These are phyloP conservation scores for Ceratocystis variospora DNA, from an alignment of 2,329 filamentous ascomycete species.

Conservation along the genomic window DNA sequence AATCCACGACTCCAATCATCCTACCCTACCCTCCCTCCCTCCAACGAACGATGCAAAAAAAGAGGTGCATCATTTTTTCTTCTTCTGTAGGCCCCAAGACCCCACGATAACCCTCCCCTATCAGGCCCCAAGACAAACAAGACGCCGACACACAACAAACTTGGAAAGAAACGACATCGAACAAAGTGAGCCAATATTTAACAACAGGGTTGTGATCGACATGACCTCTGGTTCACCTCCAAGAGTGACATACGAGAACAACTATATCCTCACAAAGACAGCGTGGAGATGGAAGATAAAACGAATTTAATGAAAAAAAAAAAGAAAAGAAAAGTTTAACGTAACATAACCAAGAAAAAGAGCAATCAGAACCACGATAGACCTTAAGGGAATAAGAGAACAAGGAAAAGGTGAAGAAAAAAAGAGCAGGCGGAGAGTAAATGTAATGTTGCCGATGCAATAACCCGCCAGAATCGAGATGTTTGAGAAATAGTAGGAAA, in stretches of 20 bases:
- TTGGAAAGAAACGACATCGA: neutral
- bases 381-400: conserved; percentile 13
- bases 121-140: no score
- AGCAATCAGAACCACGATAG: neutral
- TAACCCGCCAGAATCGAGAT: conserved; percentile 13
- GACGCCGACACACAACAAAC: conserved; percentile 1
- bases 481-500: conserved; percentile 19
- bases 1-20: no score
- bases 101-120: no score
- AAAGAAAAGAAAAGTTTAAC: conserved; percentile 22
- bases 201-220: no score
- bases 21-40: no score
- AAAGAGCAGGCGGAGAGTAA: conserved; percentile 12
- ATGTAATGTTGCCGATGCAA: conserved; percentile 8
- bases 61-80: no score
- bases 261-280: conserved; percentile 1
- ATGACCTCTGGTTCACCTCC: neutral
- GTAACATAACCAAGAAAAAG: conserved; percentile 19
- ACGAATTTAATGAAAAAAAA: conserved; percentile 12
- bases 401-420: conserved; percentile 17
- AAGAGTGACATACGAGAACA: neutral
- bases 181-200: no score
- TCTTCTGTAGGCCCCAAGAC: no score
- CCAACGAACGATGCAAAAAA: no score
- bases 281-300: conserved; percentile 22